These are phyloP conservation scores for Abelmoschus esculentus DNA, from an alignment of 345 rosid species.

Conservation along the genomic window DNA sequence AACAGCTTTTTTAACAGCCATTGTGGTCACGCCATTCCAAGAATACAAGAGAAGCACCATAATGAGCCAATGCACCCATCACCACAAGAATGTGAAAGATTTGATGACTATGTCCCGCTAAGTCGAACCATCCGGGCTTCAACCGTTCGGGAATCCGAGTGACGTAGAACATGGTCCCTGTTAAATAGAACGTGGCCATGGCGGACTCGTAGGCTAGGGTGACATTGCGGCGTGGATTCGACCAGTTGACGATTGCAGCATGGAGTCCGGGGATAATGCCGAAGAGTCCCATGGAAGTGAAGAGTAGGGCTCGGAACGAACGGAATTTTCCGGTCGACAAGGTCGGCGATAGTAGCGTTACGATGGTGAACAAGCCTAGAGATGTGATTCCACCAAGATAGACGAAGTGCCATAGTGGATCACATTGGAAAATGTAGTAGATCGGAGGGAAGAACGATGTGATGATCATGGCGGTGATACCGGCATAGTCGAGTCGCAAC, in stretches of 20 bases:
- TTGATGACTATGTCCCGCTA: conserved; percentile 88
- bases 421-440: conserved; percentile 78
- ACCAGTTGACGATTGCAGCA: conserved; percentile 60
- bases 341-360: conserved; percentile 56
- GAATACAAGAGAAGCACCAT: conserved; percentile 64
- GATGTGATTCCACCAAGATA: conserved; percentile 67
- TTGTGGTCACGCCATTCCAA: conserved; percentile 65
- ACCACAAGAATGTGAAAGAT: conserved; percentile 78
- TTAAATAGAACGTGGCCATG: conserved; percentile 71
- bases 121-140: conserved; percentile 82
- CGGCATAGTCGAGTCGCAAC: conserved; percentile 63
- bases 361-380: conserved; percentile 72
- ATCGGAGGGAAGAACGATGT: conserved; percentile 91
- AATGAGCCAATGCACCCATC: conserved; percentile 86
- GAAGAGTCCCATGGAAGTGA: conserved; percentile 71
- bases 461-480: conserved; percentile 81
- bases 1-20: conserved; percentile 30
- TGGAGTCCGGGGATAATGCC: conserved; percentile 67
- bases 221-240: conserved; percentile 51
- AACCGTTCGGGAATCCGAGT: conserved; percentile 69
- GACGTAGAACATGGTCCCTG: conserved; percentile 64
- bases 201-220: conserved; percentile 59
- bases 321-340: conserved; percentile 53
- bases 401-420: conserved; percentile 62
- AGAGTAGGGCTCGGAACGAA: conserved; percentile 58